Evolutionary conservation across 202 grass and related monocot species (phyloP).

Genomic region (Elaeis oleifera): DNA sequence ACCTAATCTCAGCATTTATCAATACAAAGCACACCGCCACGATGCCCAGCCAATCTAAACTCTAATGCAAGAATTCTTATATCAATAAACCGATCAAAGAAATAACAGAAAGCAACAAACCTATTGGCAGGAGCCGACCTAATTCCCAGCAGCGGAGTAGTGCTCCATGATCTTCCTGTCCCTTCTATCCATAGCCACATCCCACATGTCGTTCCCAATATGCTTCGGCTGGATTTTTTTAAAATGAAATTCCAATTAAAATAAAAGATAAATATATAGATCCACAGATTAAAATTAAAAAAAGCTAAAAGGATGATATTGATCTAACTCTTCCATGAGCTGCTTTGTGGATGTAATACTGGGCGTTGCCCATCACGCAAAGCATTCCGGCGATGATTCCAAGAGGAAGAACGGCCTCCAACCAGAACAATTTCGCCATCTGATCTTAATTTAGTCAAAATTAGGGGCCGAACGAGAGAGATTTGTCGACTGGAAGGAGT

Average conservation of each 20-base stretch:
- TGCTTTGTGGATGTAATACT: constrained; percentile 90
- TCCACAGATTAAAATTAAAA: background rate
- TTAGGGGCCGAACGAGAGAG: too few species aligned
- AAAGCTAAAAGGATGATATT: too few species aligned
- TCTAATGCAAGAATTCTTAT: too few species aligned
- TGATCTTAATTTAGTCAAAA: background rate
- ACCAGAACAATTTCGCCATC: constrained; percentile 75
- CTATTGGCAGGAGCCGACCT: constrained; percentile 20
- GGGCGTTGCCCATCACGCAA: constrained; percentile 93
- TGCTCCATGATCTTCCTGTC: constrained; percentile 79
- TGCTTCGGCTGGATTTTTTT: constrained; percentile 68
- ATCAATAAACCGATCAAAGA: too few species aligned
- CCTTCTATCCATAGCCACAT: constrained; percentile 85
- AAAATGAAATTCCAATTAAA: background rate
- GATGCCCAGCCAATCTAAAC: too few species aligned
- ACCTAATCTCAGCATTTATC: too few species aligned
- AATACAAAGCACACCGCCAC: too few species aligned
- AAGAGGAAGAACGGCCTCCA: constrained; percentile 85
- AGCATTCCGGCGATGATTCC: constrained; percentile 93
- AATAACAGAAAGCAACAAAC: too few species aligned
- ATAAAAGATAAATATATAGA: background rate
- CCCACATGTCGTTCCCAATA: constrained; percentile 88
- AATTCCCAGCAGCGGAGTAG: constrained; percentile 32
- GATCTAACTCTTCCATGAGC: constrained; percentile 69
- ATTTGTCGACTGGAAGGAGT: too few species aligned